A percentile compares a stretch with the other conserved stretches of the same genome.
Evolutionary conservation across 1,284 basidiomycete species (phyloP).

Genomic region (Ganoderma boninense): DNA sequence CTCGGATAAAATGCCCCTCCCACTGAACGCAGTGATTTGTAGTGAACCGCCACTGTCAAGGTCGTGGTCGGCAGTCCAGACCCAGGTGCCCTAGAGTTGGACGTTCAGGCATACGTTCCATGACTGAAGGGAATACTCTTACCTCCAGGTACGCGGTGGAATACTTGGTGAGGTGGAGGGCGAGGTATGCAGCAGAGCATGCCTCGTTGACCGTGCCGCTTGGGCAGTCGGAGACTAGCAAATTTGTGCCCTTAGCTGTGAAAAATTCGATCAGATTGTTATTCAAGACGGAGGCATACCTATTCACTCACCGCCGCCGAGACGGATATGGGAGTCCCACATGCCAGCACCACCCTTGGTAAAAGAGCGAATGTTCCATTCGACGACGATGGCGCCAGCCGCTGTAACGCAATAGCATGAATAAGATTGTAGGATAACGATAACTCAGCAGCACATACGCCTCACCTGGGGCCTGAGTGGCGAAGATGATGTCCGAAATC

Average conservation of each 20-base stretch:
- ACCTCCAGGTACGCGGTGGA: conserved; percentile 71
- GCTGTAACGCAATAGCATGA: conserved; percentile 41
- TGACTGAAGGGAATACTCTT: conserved; percentile 31
- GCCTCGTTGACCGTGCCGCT: conserved; percentile 47
- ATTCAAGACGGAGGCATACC: neutral
- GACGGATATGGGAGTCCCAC: conserved; percentile 74
- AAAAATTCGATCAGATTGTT: neutral
- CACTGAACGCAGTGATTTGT: conserved; percentile 73
- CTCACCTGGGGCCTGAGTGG: conserved; percentile 62
- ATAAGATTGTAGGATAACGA: conserved; percentile 17
- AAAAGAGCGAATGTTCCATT: conserved; percentile 72
- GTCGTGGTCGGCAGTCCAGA: conserved; percentile 85
- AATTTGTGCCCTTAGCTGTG: conserved; percentile 58
- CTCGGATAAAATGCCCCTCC: conserved; percentile 80
- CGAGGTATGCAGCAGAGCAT: conserved; percentile 68
- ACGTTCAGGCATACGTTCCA: neutral
- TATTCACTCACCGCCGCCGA: conserved; percentile 31
- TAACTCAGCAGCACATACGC: neutral
- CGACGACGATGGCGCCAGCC: conserved; percentile 73
- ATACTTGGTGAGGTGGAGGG: conserved; percentile 65
- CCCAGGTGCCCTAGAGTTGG: conserved; percentile 55
- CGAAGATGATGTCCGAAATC: conserved; percentile 68
- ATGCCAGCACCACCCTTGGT: conserved; percentile 69
- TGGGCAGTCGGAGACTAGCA: conserved; percentile 50
- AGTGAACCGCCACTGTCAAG: conserved; percentile 50